Percentiles rank a stretch among this genome's conserved stretches.
Evolutionary conservation across 2,329 filamentous ascomycete genomes (phyloP).

Genomic region (Fusarium praegraminearum): DNA sequence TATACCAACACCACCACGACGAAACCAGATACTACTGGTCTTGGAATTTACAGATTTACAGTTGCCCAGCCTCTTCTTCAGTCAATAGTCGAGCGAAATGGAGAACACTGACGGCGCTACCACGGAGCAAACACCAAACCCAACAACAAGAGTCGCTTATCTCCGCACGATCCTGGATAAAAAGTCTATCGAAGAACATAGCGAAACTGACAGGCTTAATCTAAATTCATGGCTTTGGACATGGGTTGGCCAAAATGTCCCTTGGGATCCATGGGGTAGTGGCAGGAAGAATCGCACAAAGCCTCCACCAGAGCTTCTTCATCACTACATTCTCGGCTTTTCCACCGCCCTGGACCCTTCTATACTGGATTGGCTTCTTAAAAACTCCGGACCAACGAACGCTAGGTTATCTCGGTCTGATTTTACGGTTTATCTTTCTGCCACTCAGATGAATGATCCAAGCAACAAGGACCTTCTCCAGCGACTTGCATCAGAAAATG

Average conservation of each 20-base stretch:
- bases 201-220: neutral
- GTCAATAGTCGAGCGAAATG: neutral
- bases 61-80: neutral
- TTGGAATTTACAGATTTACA: no score
- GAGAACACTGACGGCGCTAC: rapidly evolving
- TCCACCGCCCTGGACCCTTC: neutral
- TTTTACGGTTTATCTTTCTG: neutral
- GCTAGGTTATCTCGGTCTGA: neutral
- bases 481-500: neutral
- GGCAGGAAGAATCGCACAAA: neutral
- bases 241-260: slow-evolving; percentile 13
- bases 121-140: rapidly evolving
- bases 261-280: neutral
- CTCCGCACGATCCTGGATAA: neutral
- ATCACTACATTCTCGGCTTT: slow-evolving; percentile 2
- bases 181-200: neutral
- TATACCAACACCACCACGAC: no score
- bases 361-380: neutral
- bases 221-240: neutral
- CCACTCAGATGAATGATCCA: neutral
- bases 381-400: rapidly evolving
- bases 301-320: neutral
- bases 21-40: neutral
- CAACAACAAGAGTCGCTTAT: slow-evolving; percentile 1
- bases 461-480: neutral